Percentiles rank a stretch among this genome's conserved stretches.
phyloP scores from a whole-genome alignment of 305 asterid species.

The Fraxinus nigra region DNA sequence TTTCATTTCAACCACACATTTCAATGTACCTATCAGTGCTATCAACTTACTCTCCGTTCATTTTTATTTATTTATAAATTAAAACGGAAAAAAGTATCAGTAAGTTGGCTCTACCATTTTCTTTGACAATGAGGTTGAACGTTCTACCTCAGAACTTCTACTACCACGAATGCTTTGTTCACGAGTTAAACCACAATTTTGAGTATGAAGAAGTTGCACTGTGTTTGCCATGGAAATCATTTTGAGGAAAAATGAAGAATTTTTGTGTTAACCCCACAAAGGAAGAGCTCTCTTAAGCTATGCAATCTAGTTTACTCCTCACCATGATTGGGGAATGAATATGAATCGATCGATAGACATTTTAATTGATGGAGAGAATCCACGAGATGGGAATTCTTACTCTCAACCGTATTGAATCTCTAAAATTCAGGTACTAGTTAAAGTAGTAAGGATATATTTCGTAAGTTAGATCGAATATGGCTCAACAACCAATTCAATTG shows the following conservation, averaged over 20 bases:
- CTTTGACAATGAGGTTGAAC: background rate
- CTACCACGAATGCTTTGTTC: background rate
- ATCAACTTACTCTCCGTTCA: too few species aligned
- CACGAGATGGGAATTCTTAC: background rate
- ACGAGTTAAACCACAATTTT: background rate
- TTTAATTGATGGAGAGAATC: background rate
- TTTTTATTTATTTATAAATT: too few species aligned
- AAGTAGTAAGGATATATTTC: too few species aligned
- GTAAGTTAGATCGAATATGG: too few species aligned
- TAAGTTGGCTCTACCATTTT: too few species aligned
- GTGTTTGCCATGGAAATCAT: background rate
- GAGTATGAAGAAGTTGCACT: background rate
- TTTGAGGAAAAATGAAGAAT: background rate
- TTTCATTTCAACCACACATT: too few species aligned
- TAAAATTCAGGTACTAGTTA: too few species aligned
- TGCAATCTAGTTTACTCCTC: too few species aligned
- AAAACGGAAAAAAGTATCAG: too few species aligned
- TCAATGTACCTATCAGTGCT: too few species aligned
- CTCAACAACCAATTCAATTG: too few species aligned
- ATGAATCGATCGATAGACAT: background rate
- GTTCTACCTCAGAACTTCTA: background rate
- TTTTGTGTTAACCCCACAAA: background rate
- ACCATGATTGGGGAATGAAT: background rate
- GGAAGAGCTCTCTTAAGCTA: background rate
- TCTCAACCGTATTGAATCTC: background rate